phyloP scores from a whole-genome alignment of 78 protist genomes.

The Chrysochromulina parva region DNA sequence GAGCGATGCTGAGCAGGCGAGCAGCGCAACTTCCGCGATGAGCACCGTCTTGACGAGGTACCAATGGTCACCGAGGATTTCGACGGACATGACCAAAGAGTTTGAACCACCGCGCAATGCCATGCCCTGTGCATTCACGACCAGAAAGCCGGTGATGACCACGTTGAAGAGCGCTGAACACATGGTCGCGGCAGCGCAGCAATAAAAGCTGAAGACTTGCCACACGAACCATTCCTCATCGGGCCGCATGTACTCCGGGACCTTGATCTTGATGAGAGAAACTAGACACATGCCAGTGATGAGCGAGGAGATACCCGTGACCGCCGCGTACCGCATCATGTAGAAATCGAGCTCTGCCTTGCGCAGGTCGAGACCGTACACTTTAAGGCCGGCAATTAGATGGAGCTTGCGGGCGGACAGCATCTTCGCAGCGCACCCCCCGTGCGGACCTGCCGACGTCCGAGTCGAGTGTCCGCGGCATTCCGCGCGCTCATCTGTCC shows the following conservation, averaged over 20 bases:
- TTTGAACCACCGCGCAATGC: not conserved
- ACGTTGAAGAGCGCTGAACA: not conserved
- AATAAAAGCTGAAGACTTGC: no score
- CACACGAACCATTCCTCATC: no score
- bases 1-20: no score
- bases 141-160: not conserved
- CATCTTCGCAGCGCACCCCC: not conserved
- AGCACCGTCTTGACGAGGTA: no score
- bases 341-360: not conserved
- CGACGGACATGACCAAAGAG: no score
- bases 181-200: no score
- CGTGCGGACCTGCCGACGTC: no score
- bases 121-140: not conserved
- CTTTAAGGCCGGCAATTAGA: not conserved
- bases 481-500: no score
- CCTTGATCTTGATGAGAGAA: not conserved
- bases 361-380: not conserved
- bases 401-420: not conserved
- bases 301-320: not conserved
- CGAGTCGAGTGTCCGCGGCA: no score
- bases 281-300: not conserved
- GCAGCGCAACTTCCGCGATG: no score
- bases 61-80: no score
- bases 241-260: not conserved
- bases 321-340: not conserved